Evolutionary conservation across 176 grass and related monocot genomes (phyloP).

Genomic region (Pharus latifolius): DNA sequence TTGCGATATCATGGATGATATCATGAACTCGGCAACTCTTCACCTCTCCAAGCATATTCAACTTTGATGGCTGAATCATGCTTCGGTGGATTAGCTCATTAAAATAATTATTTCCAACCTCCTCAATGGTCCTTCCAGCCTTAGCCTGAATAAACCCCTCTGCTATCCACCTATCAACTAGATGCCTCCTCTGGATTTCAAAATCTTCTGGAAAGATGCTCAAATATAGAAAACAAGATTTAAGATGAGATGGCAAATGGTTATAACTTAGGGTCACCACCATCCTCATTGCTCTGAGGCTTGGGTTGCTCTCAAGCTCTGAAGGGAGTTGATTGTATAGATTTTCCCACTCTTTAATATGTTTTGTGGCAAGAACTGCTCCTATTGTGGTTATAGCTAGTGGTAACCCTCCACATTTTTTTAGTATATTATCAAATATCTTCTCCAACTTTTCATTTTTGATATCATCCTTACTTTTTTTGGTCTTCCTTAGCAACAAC

Average conservation of each 20-base stretch:
- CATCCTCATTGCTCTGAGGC: not conserved
- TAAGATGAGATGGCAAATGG: conserved; percentile 6
- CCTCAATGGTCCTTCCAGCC: not conserved
- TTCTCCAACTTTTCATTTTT: not conserved
- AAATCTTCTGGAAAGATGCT: conserved; percentile 17
- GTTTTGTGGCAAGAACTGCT: not conserved
- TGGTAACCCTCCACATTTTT: conserved; percentile 7
- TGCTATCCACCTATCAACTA: conserved; percentile 3
- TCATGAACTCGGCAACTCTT: conserved; percentile 10
- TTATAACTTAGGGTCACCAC: not conserved
- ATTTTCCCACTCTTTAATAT: not conserved
- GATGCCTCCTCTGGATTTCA: not conserved
- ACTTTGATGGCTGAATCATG: not conserved
- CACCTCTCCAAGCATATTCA: not conserved
- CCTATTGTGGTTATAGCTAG: conserved; percentile 1
- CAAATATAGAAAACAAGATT: conserved; percentile 6
- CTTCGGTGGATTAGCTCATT: conserved; percentile 6
- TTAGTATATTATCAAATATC: not conserved
- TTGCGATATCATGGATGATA: conserved; percentile 1
- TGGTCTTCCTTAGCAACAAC: not conserved
- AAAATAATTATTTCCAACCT: not conserved
- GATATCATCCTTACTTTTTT: not conserved
- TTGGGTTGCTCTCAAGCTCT: not conserved
- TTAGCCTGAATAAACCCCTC: not conserved
- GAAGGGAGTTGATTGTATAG: not conserved